Evolutionary conservation across 352 stramenopile species (phyloP).

Genomic region (Pythium scleroteichum): DNA sequence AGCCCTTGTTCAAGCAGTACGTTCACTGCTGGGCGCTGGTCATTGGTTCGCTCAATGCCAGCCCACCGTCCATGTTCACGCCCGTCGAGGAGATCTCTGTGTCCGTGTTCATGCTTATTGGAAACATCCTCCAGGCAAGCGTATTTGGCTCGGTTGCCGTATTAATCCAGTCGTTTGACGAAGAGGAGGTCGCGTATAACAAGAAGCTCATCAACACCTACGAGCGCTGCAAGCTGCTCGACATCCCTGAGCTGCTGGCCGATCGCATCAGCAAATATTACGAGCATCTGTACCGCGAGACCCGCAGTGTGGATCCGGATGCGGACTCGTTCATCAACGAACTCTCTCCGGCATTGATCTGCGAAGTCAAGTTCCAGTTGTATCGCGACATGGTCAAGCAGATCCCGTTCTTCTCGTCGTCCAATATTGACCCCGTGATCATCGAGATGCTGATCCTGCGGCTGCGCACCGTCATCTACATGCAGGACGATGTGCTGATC

Average conservation of each 20-base stretch:
- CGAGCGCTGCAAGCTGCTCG: slow-evolving; percentile 65
- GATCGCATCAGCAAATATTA: slow-evolving; percentile 67
- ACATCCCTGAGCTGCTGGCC: slow-evolving; percentile 51
- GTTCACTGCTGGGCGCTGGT: slow-evolving; percentile 54
- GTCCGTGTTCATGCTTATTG: slow-evolving; percentile 69
- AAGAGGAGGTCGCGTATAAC: slow-evolving; percentile 67
- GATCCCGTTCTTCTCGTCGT: slow-evolving; percentile 67
- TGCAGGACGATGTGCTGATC: slow-evolving; percentile 78
- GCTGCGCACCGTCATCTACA: slow-evolving; percentile 72
- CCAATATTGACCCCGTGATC: slow-evolving; percentile 52
- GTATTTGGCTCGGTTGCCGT: slow-evolving; percentile 70
- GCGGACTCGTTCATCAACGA: slow-evolving; percentile 79
- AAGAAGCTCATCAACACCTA: slow-evolving; percentile 68
- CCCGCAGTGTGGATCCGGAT: slow-evolving; percentile 59
- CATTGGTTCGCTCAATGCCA: slow-evolving; percentile 64
- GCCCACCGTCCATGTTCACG: slow-evolving; percentile 55
- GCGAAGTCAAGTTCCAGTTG: slow-evolving; percentile 76
- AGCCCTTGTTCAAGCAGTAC: slow-evolving; percentile 41
- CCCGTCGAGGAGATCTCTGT: slow-evolving; percentile 53
- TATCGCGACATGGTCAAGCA: slow-evolving; percentile 78
- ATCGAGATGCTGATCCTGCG: slow-evolving; percentile 78
- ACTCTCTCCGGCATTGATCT: slow-evolving; percentile 63
- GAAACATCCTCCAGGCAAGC: slow-evolving; percentile 66
- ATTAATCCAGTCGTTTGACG: slow-evolving; percentile 68
- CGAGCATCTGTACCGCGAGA: slow-evolving; percentile 71